Evolutionary conservation across 768 basidiomycete genomes (phyloP), one percentile per base, ranked within the genome.

Genomic region (Hypsizygus marmoreus): DNA sequence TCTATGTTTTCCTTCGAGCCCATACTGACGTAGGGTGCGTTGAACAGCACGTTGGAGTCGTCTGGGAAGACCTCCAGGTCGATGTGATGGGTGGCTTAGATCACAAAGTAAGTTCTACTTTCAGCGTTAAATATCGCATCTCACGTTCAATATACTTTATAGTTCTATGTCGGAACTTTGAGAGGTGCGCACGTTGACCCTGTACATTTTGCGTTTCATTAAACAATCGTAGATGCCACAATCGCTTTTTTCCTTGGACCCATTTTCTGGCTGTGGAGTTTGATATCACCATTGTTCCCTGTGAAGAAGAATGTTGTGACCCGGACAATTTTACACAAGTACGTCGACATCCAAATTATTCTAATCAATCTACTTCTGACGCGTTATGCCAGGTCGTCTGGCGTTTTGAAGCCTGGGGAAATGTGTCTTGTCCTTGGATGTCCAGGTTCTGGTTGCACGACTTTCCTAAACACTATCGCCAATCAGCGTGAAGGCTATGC

Each of bases 351-450:
- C n/a, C n/a, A n/a, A n/a, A 11, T 34, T 43, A 30, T 24, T 31
- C 24, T 24, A 10, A 33, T 29, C 5, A 17, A 16, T 23, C 4
- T 32, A 32, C 13, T 35, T n/a, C 42, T 56, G 13, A 44, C 24
- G 19, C 7, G 0, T 42, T 29, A 25, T 23, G 29, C n/a, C 44
- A 82, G 83, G 50, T 77, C 78, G 16, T 82, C 81, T 6, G 91
- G 89, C 30, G 70, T 83, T 13, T 65, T 91, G 30, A 83, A 86
- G 51, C 80, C 88, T 0, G 84, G 90, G 13, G 86, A 94, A 72
- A 93, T 94, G 91, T 85, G 89, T 58, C 76, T 92, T 5, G 89
- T 88, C 16, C 72, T 89, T 10, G 91, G 91, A 14, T 84, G 88
- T 43, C 91, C 91, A 4, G 88, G 86, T 1, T 77, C 88, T 4